These are phyloP conservation scores for Boechera divaricarpa DNA, from an alignment of 345 rosid genomes.

Conservation along the genomic window DNA sequence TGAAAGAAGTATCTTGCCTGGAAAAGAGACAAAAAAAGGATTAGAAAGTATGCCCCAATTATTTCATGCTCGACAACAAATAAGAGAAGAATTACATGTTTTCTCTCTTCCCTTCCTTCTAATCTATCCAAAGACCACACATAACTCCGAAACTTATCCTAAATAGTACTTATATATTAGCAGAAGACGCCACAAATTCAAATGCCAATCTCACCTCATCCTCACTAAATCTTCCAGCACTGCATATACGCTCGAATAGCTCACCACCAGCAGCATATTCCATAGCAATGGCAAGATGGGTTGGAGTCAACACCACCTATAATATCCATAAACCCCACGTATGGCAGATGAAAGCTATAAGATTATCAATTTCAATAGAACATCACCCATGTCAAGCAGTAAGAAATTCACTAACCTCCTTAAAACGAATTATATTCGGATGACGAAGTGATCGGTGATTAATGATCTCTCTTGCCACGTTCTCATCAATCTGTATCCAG, in stretches of 20 bases:
- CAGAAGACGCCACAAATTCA: not conserved
- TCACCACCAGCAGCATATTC: conserved; percentile 84
- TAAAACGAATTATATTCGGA: conserved; percentile 89
- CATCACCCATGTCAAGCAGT: conserved; percentile 9
- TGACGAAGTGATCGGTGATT: conserved; percentile 87
- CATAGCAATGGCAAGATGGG: conserved; percentile 77
- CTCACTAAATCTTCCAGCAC: conserved; percentile 77
- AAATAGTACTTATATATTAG: not conserved
- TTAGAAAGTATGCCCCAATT: not conserved
- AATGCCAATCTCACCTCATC: conserved; percentile 58
- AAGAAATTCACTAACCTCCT: conserved; percentile 57
- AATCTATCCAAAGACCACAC: not conserved
- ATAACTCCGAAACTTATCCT: not conserved
- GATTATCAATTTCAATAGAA: conserved; percentile 6
- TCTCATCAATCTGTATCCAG: conserved; percentile 76
- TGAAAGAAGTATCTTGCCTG: conserved; percentile 78
- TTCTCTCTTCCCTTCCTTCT: conserved; percentile 7
- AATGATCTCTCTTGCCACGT: conserved; percentile 86
- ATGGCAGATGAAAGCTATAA: not conserved
- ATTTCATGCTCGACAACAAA: not conserved
- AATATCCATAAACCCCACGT: conserved; percentile 7
- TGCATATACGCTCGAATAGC: conserved; percentile 69
- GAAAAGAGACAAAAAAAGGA: not conserved
- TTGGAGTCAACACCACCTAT: conserved; percentile 72
- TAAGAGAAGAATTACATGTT: not conserved